Percentiles rank a stretch among this genome's conserved stretches.
phyloP scores from a whole-genome alignment of 164 flowering plant species.

The Nymphaea colorata region DNA sequence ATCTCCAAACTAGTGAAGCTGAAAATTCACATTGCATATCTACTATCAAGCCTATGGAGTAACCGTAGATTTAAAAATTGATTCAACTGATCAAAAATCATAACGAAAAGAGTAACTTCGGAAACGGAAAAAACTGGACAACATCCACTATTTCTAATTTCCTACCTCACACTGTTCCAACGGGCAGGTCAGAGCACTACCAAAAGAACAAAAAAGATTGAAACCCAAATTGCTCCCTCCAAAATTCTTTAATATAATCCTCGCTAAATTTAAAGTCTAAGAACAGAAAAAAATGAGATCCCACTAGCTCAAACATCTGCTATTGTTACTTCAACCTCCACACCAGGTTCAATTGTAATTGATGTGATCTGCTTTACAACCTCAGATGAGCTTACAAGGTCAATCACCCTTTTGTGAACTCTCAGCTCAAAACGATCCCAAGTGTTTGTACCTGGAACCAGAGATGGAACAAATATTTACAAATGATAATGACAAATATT shows the following conservation, averaged over 20 bases:
- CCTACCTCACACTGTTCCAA: background rate
- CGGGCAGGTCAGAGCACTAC: background rate
- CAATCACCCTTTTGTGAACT: slow-evolving; percentile 85
- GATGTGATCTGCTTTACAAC: slow-evolving; percentile 89
- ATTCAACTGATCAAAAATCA: background rate
- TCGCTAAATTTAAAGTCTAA: background rate
- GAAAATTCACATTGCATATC: no score
- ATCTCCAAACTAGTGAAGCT: no score
- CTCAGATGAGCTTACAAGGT: slow-evolving; percentile 76
- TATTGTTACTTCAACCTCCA: slow-evolving; percentile 86
- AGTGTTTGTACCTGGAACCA: slow-evolving; percentile 63
- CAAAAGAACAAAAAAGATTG: background rate
- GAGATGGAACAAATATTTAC: background rate
- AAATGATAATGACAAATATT: background rate
- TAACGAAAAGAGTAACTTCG: background rate
- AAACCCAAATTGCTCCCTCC: background rate
- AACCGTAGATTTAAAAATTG: background rate
- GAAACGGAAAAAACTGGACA: background rate
- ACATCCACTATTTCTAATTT: no score
- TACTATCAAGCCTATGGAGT: background rate
- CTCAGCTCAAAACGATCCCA: slow-evolving; percentile 89
- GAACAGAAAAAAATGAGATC: background rate
- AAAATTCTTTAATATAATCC: background rate
- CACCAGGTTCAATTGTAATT: slow-evolving; percentile 87
- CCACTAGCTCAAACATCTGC: slow-evolving; percentile 30